Evolutionary conservation across 352 stramenopile genomes (phyloP).

Genomic region (Globisporangium nagaii): DNA sequence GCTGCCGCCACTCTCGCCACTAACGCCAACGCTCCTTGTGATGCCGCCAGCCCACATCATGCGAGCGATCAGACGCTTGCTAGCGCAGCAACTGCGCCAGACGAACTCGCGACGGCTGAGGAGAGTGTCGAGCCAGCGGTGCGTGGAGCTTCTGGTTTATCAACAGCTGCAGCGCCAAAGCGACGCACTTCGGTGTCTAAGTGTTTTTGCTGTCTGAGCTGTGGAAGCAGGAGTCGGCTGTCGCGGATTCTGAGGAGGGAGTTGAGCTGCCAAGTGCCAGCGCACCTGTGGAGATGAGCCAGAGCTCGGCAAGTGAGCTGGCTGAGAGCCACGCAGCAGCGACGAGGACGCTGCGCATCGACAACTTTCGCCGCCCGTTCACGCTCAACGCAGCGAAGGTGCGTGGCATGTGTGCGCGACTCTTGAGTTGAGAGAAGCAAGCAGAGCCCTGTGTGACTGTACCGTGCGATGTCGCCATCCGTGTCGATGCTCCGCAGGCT

Average conservation of each 20-base stretch:
- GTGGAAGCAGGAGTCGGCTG: too few relatives aligned
- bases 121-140: background rate
- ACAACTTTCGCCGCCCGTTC: conserved; percentile 73
- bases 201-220: too few relatives aligned
- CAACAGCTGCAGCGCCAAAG: too few relatives aligned
- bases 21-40: background rate
- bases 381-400: conserved; percentile 75
- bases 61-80: background rate
- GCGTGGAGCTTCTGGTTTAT: too few relatives aligned
- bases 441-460: too few relatives aligned
- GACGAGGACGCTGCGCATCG: conserved; percentile 39
- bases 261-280: background rate
- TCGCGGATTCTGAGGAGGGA: too few relatives aligned
- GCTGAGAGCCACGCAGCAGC: background rate
- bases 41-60: background rate
- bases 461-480: too few relatives aligned
- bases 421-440: too few relatives aligned
- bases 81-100: background rate
- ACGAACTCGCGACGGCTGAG: too few relatives aligned
- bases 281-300: background rate
- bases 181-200: too few relatives aligned
- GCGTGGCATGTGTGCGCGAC: background rate
- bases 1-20: too few relatives aligned
- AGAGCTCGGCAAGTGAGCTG: background rate
- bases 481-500: too few relatives aligned